Base-by-base conservation (phyloP, 768 basidiomycete species). In the Tricholoma hemisulphureum region DNA sequence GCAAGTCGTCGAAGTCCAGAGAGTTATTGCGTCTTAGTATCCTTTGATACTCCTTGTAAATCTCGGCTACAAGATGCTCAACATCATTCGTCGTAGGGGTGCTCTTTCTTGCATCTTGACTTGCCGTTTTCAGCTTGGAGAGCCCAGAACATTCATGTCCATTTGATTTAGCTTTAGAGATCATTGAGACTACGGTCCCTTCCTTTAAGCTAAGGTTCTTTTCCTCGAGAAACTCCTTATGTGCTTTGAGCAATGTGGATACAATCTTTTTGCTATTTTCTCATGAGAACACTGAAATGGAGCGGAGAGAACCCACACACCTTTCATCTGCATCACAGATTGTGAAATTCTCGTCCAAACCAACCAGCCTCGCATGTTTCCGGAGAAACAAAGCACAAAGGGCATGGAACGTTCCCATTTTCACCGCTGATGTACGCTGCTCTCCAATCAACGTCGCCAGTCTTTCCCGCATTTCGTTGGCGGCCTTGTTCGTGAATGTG, bases 401-500 rank as follows among this genome's bases (percentile, higher is more conserved):
- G 0, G 89, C 81, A 66, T 93, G 91, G 63, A 92, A 93, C 0
- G 91, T 93, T 6, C 91, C 91, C 85, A 83, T 75, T 61, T 77
- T 78, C 21, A 95, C 75, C 35, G 78, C 72, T 10, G 75, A 71
- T 0, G 85, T 86, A 2, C 65, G 66, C 24, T 80, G 69, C 35
- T 83, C 79, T 4, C 92, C 93, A 32, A 96, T 78, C 3, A 94
- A 71, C 58, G 80, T 82, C 18, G 73, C 72, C 28, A 96, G 74
- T 3, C 93, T 80, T 51, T 83, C 78, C 53, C 83, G 80, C 91
- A 95, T 93, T 74, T 95, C 93, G 58, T 84, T 87, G 1, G 93
- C 91, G 14, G 93, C 92, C 70, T 93, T 93, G 74, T 93, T 93
- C 9, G 93, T 94, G 69, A 95, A 96, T 6, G 81, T 96, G 10